A percentile compares a stretch with the other conserved stretches of the same genome.
phyloP scores from a whole-genome alignment of 495 filamentous ascomycete species.

The Xeromyces bisporus region DNA sequence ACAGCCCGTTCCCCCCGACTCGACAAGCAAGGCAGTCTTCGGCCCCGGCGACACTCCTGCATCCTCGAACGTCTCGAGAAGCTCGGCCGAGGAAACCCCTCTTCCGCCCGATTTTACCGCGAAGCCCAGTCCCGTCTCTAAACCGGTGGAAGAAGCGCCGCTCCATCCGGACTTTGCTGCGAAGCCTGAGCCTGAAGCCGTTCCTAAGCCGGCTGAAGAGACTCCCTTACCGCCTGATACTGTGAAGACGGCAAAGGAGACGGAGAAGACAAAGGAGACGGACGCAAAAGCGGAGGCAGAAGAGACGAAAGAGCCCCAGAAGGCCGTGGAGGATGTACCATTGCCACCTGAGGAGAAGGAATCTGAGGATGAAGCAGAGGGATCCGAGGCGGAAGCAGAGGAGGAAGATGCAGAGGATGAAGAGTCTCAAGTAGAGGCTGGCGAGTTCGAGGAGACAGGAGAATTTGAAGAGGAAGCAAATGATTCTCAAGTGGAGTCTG shows the following conservation, averaged over 20 bases:
- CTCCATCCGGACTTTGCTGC: conserved; percentile 41
- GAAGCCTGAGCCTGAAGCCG: conserved; percentile 11
- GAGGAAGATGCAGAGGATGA: conserved; percentile 14
- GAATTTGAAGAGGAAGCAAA: conserved; percentile 32
- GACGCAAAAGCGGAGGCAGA: neutral
- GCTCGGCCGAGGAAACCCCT: conserved; percentile 28
- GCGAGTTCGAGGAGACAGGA: conserved; percentile 27
- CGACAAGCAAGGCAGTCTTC: conserved; percentile 51
- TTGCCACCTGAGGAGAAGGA: conserved; percentile 13
- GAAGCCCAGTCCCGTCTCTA: conserved; percentile 5
- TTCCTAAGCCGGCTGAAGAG: conserved; percentile 6
- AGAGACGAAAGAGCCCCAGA: conserved; percentile 9
- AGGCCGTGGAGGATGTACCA: conserved; percentile 8
- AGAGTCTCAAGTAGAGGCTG: conserved; percentile 15
- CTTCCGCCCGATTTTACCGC: conserved; percentile 18
- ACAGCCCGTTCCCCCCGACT: conserved; percentile 57
- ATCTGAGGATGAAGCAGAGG: conserved; percentile 13
- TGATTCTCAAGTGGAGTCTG: conserved; percentile 27
- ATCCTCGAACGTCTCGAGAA: conserved; percentile 41
- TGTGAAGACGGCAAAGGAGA: neutral
- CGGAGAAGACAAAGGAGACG: conserved; percentile 1
- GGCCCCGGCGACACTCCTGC: conserved; percentile 49
- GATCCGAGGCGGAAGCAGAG: conserved; percentile 13
- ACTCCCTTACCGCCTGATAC: conserved; percentile 21
- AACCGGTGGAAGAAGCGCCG: conserved; percentile 20